Conservation (phyloP, 495 filamentous ascomycete genomes). For the Ramalina intermedia region DNA sequence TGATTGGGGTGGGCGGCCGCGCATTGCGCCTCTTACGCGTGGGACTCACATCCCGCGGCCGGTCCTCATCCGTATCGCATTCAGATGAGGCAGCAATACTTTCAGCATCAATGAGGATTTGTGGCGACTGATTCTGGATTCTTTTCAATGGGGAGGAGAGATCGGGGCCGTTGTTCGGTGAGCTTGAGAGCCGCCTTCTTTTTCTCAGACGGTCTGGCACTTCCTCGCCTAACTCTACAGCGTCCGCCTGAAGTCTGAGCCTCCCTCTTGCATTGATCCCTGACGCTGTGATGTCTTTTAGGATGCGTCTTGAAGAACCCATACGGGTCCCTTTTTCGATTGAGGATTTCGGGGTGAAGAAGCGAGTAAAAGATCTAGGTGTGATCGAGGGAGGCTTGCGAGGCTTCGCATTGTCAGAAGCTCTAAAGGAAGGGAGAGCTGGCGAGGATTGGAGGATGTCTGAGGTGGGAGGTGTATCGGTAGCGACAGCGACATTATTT, state of each 20-base stretch:
- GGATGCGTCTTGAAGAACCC: slow-evolving; percentile 44
- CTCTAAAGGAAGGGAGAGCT: slow-evolving; percentile 2
- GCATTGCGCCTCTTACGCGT: neutral
- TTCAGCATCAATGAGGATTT: slow-evolving; percentile 1
- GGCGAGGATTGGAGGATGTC: slow-evolving; percentile 8
- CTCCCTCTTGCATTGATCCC: slow-evolving; percentile 38
- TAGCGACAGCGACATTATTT: neutral
- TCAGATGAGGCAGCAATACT: neutral
- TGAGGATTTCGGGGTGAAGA: slow-evolving; percentile 59
- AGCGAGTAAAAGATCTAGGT: slow-evolving; percentile 59
- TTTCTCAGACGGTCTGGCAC: slow-evolving; percentile 17
- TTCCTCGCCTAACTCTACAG: slow-evolving; percentile 22
- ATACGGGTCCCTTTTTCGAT: slow-evolving; percentile 28
- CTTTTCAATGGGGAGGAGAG: slow-evolving; percentile 15
- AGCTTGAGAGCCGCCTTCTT: slow-evolving; percentile 27
- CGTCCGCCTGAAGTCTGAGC: slow-evolving; percentile 6
- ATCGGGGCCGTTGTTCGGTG: slow-evolving; percentile 14
- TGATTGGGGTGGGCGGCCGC: neutral
- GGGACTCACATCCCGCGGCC: neutral
- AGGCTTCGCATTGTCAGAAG: slow-evolving; percentile 22
- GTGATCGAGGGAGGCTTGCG: slow-evolving; percentile 46
- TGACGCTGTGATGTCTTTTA: slow-evolving; percentile 55
- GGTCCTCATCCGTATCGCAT: slow-evolving; percentile 1
- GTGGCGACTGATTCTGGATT: slow-evolving; percentile 4
- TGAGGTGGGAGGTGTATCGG: neutral